Percentiles rank a stretch among this genome's conserved stretches.
Conservation (phyloP, 148 eudicot genomes). For the Nyssa sinensis region DNA sequence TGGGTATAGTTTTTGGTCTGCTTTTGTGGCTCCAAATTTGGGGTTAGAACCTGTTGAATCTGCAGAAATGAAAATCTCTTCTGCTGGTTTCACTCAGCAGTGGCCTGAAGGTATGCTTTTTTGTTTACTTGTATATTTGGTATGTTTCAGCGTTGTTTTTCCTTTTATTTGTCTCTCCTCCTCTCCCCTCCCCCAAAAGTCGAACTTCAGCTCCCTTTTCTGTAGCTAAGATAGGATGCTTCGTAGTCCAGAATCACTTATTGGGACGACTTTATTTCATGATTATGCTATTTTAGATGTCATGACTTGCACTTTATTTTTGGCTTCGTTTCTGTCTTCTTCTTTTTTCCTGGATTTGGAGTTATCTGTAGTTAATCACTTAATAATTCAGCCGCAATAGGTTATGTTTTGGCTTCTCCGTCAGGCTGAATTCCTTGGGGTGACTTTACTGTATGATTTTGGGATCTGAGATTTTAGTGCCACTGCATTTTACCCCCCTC, state of each 20-base stretch:
- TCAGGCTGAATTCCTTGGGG: neutral
- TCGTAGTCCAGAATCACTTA: neutral
- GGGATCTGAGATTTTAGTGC: slow-evolving; percentile 13
- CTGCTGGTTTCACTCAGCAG: slow-evolving; percentile 35
- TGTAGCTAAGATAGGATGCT: neutral
- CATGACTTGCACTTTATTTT: neutral
- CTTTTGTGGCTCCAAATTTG: slow-evolving; percentile 10
- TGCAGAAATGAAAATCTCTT: slow-evolving; percentile 41
- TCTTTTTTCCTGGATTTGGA: neutral
- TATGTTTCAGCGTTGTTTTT: neutral
- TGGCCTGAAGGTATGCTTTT: slow-evolving; percentile 46
- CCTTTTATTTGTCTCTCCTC: neutral
- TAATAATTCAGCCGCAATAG: neutral
- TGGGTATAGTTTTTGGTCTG: slow-evolving; percentile 10
- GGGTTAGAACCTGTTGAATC: slow-evolving; percentile 16
- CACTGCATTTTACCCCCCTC: neutral
- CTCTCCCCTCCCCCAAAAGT: no score
- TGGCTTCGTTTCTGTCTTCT: neutral
- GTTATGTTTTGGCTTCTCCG: neutral
- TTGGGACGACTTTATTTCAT: neutral
- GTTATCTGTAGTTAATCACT: neutral
- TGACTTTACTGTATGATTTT: neutral
- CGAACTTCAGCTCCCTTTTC: neutral
- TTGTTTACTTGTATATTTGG: neutral
- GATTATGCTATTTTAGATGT: neutral